phyloP scores from a whole-genome alignment of 306 rosid species.

The Prunus mira region DNA sequence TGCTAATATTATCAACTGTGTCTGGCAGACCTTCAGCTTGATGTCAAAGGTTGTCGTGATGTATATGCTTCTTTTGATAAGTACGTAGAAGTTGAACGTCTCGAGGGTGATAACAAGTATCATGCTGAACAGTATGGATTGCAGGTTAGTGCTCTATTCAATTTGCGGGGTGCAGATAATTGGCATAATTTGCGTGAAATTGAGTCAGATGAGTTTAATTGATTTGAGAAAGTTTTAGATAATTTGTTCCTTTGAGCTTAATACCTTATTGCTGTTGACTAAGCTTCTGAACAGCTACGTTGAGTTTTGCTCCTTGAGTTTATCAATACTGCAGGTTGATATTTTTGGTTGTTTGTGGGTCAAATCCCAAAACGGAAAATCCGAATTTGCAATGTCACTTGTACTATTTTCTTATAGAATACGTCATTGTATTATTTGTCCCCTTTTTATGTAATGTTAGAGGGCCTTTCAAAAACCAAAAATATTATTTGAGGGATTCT shows the following conservation, averaged over 20 bases:
- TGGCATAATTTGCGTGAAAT: neutral
- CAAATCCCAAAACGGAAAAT: no score
- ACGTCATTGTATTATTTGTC: no score
- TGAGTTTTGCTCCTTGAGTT: neutral
- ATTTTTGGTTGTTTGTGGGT: neutral
- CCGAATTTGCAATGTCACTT: neutral
- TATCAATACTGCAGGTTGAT: neutral
- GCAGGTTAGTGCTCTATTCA: constrained; percentile 46
- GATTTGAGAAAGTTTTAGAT: neutral
- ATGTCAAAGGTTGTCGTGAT: constrained; percentile 97
- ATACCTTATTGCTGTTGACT: neutral
- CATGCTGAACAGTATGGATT: constrained; percentile 95
- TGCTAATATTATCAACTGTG: constrained; percentile 6
- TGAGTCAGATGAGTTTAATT: neutral
- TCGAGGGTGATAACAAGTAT: constrained; percentile 96
- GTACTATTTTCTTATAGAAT: neutral
- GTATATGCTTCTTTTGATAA: constrained; percentile 97
- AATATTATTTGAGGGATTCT: neutral
- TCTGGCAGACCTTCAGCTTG: constrained; percentile 91
- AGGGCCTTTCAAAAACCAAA: no score
- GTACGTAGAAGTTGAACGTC: constrained; percentile 97
- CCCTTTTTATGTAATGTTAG: no score
- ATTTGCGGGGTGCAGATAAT: constrained; percentile 18
- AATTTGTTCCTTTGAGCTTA: neutral
- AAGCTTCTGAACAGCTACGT: neutral